Conservation (phyloP, 225 moss, liverwort and hornwort species). For the Thuidium tamariscinum region DNA sequence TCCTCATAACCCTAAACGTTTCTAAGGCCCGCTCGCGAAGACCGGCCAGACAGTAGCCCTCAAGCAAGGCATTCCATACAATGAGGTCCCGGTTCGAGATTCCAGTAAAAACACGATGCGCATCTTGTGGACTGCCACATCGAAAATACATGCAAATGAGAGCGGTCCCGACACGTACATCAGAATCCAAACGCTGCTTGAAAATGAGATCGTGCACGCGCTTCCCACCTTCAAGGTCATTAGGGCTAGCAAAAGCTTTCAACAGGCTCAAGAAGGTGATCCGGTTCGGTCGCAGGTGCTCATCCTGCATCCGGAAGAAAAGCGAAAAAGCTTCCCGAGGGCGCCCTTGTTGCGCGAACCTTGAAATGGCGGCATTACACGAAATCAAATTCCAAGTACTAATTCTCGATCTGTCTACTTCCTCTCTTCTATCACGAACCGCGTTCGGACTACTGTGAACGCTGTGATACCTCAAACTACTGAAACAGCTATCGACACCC, state of each 20-base stretch:
- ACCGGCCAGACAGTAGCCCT: conserved; percentile 15
- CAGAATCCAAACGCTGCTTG: conserved; percentile 9
- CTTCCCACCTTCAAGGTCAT: conserved; percentile 19
- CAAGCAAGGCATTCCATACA: conserved; percentile 41
- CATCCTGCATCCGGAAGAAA: conserved; percentile 42
- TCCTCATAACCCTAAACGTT: conserved; percentile 12
- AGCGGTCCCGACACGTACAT: conserved; percentile 39
- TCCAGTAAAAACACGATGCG: conserved; percentile 14
- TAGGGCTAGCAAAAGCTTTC: conserved; percentile 16
- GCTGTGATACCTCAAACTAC: not conserved
- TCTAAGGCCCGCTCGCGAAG: conserved; percentile 17
- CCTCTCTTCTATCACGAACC: not conserved
- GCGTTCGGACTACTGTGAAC: not conserved
- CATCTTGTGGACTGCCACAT: conserved; percentile 23
- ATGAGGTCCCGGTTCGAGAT: conserved; percentile 22
- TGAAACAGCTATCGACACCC: not conserved
- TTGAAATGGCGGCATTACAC: conserved; percentile 33
- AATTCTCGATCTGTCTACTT: not conserved
- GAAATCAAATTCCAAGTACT: conserved; percentile 32
- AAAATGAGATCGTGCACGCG: conserved; percentile 16
- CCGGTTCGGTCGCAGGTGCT: conserved; percentile 22
- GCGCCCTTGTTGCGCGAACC: conserved; percentile 29
- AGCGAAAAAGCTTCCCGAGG: conserved; percentile 12
- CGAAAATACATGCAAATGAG: conserved; percentile 39
- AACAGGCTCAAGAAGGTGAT: conserved; percentile 38